Percentiles rank a stretch among this genome's conserved stretches.
Conservation (phyloP, 345 rosid species). For the Luvunga scandens region DNA sequence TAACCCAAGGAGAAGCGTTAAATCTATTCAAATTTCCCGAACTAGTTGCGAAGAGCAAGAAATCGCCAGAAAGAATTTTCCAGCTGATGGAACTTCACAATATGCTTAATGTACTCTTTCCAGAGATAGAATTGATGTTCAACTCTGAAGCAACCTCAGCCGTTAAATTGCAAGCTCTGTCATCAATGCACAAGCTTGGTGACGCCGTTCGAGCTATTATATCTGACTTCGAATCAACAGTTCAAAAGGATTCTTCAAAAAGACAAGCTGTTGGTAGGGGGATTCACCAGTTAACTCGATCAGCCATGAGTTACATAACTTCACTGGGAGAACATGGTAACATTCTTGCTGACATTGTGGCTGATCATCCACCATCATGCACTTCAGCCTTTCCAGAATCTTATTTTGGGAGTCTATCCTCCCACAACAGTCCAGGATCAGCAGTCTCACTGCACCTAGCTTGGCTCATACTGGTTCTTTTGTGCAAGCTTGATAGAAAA, state of each 20-base stretch:
- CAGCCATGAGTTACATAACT: slow-evolving; percentile 62
- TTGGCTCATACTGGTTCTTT: slow-evolving; percentile 66
- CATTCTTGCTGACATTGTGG: slow-evolving; percentile 52
- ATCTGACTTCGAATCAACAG: slow-evolving; percentile 45
- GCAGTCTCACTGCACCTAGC: slow-evolving; percentile 47
- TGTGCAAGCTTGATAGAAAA: slow-evolving; percentile 80
- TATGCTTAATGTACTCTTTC: slow-evolving; percentile 55
- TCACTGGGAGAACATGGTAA: slow-evolving; percentile 55
- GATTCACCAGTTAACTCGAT: slow-evolving; percentile 63
- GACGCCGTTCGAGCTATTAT: slow-evolving; percentile 41
- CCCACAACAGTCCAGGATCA: slow-evolving; percentile 28
- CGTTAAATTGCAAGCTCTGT: slow-evolving; percentile 49
- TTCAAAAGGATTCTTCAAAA: slow-evolving; percentile 56
- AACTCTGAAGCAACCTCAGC: slow-evolving; percentile 48
- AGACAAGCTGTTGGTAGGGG: slow-evolving; percentile 54
- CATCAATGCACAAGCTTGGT: slow-evolving; percentile 54
- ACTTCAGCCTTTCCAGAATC: slow-evolving; percentile 46
- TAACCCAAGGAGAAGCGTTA: slow-evolving; percentile 58
- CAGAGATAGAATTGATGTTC: slow-evolving; percentile 69
- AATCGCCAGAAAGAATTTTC: slow-evolving; percentile 54
- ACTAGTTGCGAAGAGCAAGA: slow-evolving; percentile 55
- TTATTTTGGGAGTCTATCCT: slow-evolving; percentile 38
- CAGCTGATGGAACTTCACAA: slow-evolving; percentile 59
- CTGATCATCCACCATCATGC: slow-evolving; percentile 42
- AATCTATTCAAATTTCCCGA: slow-evolving; percentile 72